phyloP scores from a whole-genome alignment of 2,329 filamentous ascomycete species.

The Elsinoe arachidis region DNA sequence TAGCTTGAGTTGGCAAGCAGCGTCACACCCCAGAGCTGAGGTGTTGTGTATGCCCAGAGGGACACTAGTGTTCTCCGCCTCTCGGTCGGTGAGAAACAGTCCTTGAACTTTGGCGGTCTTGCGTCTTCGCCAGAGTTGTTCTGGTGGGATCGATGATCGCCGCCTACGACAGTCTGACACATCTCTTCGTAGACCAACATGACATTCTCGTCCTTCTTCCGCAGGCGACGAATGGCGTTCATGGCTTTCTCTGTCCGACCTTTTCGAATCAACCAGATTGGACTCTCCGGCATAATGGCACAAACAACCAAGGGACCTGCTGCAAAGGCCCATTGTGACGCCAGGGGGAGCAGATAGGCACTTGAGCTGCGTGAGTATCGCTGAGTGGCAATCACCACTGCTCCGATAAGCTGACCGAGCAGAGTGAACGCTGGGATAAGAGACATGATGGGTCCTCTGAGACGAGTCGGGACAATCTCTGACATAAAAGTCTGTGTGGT shows the following conservation, averaged over 20 bases:
- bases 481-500: conserved; percentile 36
- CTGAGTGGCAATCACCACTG: conserved; percentile 34
- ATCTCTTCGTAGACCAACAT: conserved; percentile 14
- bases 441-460: conserved; percentile 42
- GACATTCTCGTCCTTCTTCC: neutral
- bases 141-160: conserved; percentile 23
- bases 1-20: conserved; percentile 29
- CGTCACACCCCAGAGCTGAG: conserved; percentile 29
- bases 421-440: conserved; percentile 44
- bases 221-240: conserved; percentile 18
- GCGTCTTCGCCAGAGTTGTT: conserved; percentile 14
- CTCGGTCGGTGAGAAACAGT: conserved; percentile 31
- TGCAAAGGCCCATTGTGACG: conserved; percentile 39
- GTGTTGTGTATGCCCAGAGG: conserved; percentile 27
- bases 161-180: conserved; percentile 15
- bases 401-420: conserved; percentile 41
- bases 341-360: conserved; percentile 37
- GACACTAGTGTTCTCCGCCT: conserved; percentile 31
- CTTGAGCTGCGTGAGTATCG: conserved; percentile 21
- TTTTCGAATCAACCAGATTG: conserved; percentile 41
- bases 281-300: conserved; percentile 43
- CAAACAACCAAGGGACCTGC: conserved; percentile 36
- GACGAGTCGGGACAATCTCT: conserved; percentile 39
- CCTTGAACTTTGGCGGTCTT: conserved; percentile 19
- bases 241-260: conserved; percentile 29